Percentiles rank a stretch among this genome's conserved stretches.
Evolutionary conservation across 495 filamentous ascomycete genomes (phyloP).

Genomic region (Beverwykella pulmonaria): DNA sequence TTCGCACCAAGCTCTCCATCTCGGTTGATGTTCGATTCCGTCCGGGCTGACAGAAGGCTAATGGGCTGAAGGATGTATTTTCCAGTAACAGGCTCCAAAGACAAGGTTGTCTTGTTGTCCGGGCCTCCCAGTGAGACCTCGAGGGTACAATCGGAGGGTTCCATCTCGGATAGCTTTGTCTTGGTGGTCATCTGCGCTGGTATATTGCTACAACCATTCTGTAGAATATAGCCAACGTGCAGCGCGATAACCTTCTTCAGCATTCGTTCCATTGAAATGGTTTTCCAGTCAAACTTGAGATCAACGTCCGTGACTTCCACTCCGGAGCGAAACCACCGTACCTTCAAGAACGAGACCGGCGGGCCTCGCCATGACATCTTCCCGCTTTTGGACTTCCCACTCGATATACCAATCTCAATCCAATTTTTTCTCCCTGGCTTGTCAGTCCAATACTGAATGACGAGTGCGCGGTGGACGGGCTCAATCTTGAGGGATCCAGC

Average conservation of each 20-base stretch:
- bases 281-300: constrained; percentile 65
- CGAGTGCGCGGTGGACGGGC: constrained; percentile 71
- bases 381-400: constrained; percentile 56
- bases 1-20: constrained; percentile 19
- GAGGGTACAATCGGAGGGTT: constrained; percentile 67
- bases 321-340: constrained; percentile 85
- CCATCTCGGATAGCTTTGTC: constrained; percentile 50
- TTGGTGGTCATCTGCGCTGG: constrained; percentile 45
- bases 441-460: constrained; percentile 87
- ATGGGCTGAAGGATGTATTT: constrained; percentile 39
- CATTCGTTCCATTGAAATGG: constrained; percentile 71
- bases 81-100: constrained; percentile 65
- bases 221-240: constrained; percentile 70
- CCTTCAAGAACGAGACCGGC: constrained; percentile 55
- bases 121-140: constrained; percentile 65
- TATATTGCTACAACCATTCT: constrained; percentile 61
- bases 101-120: constrained; percentile 58
- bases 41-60: constrained; percentile 51
- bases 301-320: constrained; percentile 67
- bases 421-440: constrained; percentile 74
- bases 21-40: constrained; percentile 39
- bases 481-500: constrained; percentile 73
- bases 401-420: constrained; percentile 81
- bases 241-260: constrained; percentile 72
- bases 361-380: constrained; percentile 43